phyloP scores from a whole-genome alignment of 257 asterid genomes.

The Craterostigma plantagineum region DNA sequence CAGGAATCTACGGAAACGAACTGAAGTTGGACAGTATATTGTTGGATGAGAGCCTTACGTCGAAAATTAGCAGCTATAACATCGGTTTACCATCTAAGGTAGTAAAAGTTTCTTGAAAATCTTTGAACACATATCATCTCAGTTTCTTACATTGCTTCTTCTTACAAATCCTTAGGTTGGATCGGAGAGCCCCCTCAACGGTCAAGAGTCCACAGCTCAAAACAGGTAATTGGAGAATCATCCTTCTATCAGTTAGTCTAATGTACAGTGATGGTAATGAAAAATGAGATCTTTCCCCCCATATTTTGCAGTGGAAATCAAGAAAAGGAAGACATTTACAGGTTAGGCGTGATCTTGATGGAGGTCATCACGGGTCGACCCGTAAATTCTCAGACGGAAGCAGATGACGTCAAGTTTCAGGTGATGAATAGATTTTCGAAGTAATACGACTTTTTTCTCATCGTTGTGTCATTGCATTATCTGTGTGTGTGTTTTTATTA shows the following conservation, averaged over 20 bases:
- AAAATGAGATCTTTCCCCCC: background rate
- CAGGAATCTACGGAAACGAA: constrained; percentile 61
- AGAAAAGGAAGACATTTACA: constrained; percentile 64
- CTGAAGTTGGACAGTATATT: constrained; percentile 55
- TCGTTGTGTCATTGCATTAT: too few species aligned
- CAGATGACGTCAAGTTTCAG: constrained; percentile 55
- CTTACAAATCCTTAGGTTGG: constrained; percentile 52
- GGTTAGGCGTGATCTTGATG: constrained; percentile 55
- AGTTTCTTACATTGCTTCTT: constrained; percentile 1
- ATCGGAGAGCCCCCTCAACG: constrained; percentile 38
- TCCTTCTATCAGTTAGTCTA: too few species aligned
- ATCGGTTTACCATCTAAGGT: constrained; percentile 59
- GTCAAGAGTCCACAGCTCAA: constrained; percentile 22
- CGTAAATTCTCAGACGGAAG: constrained; percentile 37
- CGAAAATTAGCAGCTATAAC: constrained; percentile 69
- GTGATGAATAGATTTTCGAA: too few species aligned
- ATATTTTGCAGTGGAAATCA: constrained; percentile 26
- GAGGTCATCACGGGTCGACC: constrained; percentile 59
- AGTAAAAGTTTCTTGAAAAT: background rate
- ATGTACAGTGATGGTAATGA: too few species aligned
- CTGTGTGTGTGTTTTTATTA: constrained; percentile 3
- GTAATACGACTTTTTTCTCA: too few species aligned
- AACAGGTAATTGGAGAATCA: constrained; percentile 13
- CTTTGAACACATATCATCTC: too few species aligned
- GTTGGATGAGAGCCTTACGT: constrained; percentile 59